Percentiles rank a stretch among this genome's conserved stretches.
Evolutionary conservation across 2,329 filamentous ascomycete species (phyloP).

Genomic region (Stagonosporopsis rhizophila): DNA sequence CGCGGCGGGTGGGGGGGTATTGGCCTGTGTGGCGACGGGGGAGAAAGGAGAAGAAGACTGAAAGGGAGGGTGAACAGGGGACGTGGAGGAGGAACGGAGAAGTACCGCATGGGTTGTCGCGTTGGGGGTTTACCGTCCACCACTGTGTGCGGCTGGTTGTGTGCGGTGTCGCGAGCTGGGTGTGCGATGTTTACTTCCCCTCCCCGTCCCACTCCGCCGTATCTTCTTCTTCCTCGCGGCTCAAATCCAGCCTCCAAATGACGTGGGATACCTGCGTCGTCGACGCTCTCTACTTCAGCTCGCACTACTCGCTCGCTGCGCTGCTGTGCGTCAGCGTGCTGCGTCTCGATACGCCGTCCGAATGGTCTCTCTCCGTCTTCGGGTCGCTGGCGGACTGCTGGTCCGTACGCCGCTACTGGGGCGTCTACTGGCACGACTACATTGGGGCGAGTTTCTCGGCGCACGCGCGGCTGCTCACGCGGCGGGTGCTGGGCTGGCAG

Average conservation of each 20-base stretch:
- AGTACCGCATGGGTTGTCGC: neutral
- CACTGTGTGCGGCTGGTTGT: neutral
- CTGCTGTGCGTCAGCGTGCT: slow-evolving; percentile 17
- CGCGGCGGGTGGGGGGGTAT: neutral
- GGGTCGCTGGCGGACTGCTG: slow-evolving; percentile 10
- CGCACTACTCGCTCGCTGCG: slow-evolving; percentile 22
- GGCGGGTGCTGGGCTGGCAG: slow-evolving; percentile 19
- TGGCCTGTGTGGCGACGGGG: neutral
- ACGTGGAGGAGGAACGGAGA: neutral
- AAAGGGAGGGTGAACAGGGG: neutral
- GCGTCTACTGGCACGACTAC: slow-evolving; percentile 32
- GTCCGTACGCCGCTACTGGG: slow-evolving; percentile 29
- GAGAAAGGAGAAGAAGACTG: neutral
- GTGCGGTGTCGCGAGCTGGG: neutral
- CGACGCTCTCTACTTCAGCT: slow-evolving; percentile 24
- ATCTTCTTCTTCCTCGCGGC: neutral
- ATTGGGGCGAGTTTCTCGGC: slow-evolving; percentile 23
- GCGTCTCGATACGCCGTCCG: slow-evolving; percentile 10
- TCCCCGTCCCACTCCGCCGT: no score
- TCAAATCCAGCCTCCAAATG: neutral
- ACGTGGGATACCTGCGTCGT: slow-evolving; percentile 20
- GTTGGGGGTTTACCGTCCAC: neutral
- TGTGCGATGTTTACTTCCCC: neutral
- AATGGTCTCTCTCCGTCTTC: slow-evolving; percentile 24
- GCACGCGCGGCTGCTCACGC: slow-evolving; percentile 24